Evolutionary conservation across 768 basidiomycete species (phyloP), one percentile per base, ranked within the genome.

Genomic region (Boletus bicolor): DNA sequence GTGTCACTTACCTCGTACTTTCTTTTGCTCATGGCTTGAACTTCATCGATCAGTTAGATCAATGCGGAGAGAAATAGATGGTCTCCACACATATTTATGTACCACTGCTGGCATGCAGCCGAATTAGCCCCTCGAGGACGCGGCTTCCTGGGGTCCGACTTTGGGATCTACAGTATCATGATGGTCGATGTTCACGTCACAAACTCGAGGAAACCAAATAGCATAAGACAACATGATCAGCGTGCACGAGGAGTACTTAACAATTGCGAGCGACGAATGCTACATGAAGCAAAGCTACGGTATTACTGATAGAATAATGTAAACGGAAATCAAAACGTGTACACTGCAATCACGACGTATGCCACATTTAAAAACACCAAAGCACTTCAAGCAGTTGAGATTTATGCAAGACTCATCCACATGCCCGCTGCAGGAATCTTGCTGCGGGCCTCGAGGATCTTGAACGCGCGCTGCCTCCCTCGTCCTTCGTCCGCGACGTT

Each of bases 331-430:
- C 36, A 56, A 56, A 57, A 60, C 49, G 51, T 21, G 30, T 47
- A 58, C 60, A 64, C 46, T 34, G 47, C 44, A 24, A 55, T 44
- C 54, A 59, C 44, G 34, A 19, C 47, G 36, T 46, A 60, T 53
- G 50, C 52, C 51, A 64, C 46, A 54, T 30, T 24, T 43, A 21
- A 19, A 44, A 26, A 66, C 56, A 50, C 50, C 5, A 50, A 34
- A 36, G 55, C 38, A 35, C 21, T 49, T 38, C 45, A 51, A 28
- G 30, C 37, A 35, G 2, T 19, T 19, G 43, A 45, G n/a, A 46
- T 37, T 68, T 56, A 79, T 38, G 84, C 88, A 63, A 91, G 73
- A 74, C 89, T 91, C 64, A 87, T 79, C 88, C 88, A 91, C 88
- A 91, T 90, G 37, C 88, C 85, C 54, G 79, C 79, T 56, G 79